Percentiles rank a stretch among this genome's conserved stretches.
phyloP scores from a whole-genome alignment of 2,329 filamentous ascomycete species.

The Macroventuria anomochaeta region DNA sequence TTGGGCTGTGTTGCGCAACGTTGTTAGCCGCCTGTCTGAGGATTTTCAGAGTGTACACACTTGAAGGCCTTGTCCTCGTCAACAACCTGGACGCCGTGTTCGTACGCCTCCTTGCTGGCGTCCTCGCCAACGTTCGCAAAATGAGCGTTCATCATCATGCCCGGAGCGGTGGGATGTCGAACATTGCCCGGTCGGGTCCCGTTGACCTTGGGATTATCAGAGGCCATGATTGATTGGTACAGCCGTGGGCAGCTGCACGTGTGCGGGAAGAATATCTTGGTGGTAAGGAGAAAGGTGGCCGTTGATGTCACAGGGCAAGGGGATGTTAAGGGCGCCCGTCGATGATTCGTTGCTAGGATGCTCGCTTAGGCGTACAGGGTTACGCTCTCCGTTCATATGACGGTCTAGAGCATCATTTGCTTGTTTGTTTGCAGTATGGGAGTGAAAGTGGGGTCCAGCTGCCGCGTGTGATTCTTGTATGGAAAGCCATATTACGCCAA shows the following conservation, averaged over 20 bases:
- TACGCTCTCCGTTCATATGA: slow-evolving; percentile 36
- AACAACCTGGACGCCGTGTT: slow-evolving; percentile 95
- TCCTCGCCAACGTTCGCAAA: slow-evolving; percentile 74
- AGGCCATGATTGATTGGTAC: slow-evolving; percentile 38
- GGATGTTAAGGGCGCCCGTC: slow-evolving; percentile 26
- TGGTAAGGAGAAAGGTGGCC: slow-evolving; percentile 39
- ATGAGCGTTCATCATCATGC: slow-evolving; percentile 74
- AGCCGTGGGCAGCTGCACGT: slow-evolving; percentile 37
- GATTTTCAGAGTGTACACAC: slow-evolving; percentile 60
- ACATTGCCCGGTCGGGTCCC: slow-evolving; percentile 46
- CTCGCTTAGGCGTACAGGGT: slow-evolving; percentile 42
- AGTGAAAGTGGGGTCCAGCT: slow-evolving; percentile 7
- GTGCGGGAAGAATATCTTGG: slow-evolving; percentile 43
- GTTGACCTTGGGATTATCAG: slow-evolving; percentile 41
- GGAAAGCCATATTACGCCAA: slow-evolving; percentile 10
- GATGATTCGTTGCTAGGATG: slow-evolving; percentile 37
- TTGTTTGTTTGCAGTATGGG: slow-evolving; percentile 10
- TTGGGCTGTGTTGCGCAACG: slow-evolving; percentile 60
- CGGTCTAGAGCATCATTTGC: slow-evolving; percentile 33
- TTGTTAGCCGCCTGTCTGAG: slow-evolving; percentile 28
- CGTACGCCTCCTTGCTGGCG: slow-evolving; percentile 72
- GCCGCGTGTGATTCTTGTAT: slow-evolving; percentile 8
- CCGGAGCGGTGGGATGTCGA: slow-evolving; percentile 52
- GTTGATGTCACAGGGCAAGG: slow-evolving; percentile 49
- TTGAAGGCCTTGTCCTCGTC: slow-evolving; percentile 98